Conservation (phyloP, 345 rosid species). For the Eucalyptus fibrosa region DNA sequence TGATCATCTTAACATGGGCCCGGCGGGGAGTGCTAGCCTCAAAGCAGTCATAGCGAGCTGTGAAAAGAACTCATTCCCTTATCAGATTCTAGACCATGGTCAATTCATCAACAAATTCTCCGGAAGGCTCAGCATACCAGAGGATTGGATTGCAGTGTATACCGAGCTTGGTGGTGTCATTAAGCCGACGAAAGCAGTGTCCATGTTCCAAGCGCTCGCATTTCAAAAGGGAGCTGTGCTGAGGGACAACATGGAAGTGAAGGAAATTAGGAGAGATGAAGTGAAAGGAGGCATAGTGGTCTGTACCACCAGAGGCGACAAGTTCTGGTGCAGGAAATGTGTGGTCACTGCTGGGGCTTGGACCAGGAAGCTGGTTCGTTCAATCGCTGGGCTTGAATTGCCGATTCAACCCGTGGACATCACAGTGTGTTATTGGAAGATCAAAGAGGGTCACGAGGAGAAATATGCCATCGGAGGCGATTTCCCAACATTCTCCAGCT, state of each 20-base stretch:
- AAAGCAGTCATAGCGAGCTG: conserved; percentile 35
- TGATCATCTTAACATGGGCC: conserved; percentile 62
- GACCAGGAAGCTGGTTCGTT: conserved; percentile 47
- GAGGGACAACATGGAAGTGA: conserved; percentile 56
- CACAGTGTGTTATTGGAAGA: conserved; percentile 62
- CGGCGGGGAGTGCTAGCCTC: conserved; percentile 26
- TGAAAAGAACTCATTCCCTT: conserved; percentile 15
- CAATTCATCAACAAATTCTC: conserved; percentile 29
- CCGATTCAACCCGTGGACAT: conserved; percentile 65
- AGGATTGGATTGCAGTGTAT: conserved; percentile 53
- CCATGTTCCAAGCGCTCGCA: conserved; percentile 76
- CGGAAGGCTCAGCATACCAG: conserved; percentile 44
- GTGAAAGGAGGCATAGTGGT: conserved; percentile 38
- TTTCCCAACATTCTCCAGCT: conserved; percentile 72
- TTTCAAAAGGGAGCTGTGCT: conserved; percentile 37
- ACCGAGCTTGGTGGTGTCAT: conserved; percentile 65
- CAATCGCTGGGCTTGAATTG: conserved; percentile 27
- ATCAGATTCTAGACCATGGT: conserved; percentile 13
- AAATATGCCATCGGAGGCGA: conserved; percentile 26
- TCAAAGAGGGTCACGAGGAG: conserved; percentile 51
- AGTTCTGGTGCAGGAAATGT: conserved; percentile 48
- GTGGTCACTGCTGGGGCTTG: conserved; percentile 78
- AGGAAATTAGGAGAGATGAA: conserved; percentile 21
- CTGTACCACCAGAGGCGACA: conserved; percentile 19
- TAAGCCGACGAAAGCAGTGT: conserved; percentile 81